Evolutionary conservation across 1,139 yeast genomes (phyloP).

Genomic region (Saccharomyces hybrid): DNA sequence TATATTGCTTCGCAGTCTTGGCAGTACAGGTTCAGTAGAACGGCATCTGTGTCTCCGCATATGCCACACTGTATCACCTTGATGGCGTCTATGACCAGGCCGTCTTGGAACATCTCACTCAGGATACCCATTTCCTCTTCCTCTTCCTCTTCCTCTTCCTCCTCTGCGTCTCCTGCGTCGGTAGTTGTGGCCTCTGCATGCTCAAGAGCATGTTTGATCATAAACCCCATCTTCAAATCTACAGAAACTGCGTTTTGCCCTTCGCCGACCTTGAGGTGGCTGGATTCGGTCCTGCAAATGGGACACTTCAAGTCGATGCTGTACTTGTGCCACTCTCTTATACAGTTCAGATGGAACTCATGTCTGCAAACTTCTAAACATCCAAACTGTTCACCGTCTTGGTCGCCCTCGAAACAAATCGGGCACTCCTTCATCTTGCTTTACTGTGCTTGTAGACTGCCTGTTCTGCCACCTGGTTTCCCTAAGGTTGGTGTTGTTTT

Average conservation of each 20-base stretch:
- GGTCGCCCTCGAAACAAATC: constrained; percentile 24
- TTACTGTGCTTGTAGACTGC: neutral
- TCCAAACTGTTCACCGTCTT: constrained; percentile 17
- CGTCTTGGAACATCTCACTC: neutral
- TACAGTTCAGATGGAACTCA: constrained; percentile 24
- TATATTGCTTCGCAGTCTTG: constrained; percentile 15
- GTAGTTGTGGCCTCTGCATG: neutral
- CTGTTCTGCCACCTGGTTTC: no score
- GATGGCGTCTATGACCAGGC: neutral
- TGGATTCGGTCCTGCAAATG: constrained; percentile 21
- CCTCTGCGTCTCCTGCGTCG: constrained; percentile 2
- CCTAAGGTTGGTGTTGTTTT: neutral
- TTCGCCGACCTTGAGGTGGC: constrained; percentile 6
- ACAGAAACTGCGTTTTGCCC: constrained; percentile 6
- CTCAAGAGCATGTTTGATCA: constrained; percentile 9
- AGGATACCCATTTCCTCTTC: neutral
- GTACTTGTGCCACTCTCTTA: constrained; percentile 28
- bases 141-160: constrained; percentile 1
- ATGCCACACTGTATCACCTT: constrained; percentile 14
- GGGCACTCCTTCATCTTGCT: constrained; percentile 31
- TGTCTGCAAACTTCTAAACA: constrained; percentile 25
- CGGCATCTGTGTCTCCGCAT: constrained; percentile 17
- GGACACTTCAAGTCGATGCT: constrained; percentile 26
- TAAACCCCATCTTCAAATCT: constrained; percentile 14
- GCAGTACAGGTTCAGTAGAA: constrained; percentile 13